Conservation (phyloP, 768 basidiomycete genomes). For the Leccinum truebloodii region DNA sequence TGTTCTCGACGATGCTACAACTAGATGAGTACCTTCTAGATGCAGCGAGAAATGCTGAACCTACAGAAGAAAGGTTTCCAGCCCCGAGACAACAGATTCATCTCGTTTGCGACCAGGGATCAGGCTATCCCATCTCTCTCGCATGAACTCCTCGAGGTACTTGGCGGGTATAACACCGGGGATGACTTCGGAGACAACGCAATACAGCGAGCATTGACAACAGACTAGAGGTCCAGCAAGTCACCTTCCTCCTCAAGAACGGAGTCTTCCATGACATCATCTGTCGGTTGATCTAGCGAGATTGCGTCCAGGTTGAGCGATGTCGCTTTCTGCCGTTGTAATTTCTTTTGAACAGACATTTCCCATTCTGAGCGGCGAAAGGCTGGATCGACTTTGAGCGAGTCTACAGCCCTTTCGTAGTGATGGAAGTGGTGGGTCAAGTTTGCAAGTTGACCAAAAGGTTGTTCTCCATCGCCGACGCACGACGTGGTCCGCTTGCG, state of each 20-base stretch:
- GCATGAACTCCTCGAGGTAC: constrained; percentile 60
- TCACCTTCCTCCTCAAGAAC: constrained; percentile 45
- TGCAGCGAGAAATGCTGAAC: constrained; percentile 24
- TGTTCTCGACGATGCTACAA: constrained; percentile 70
- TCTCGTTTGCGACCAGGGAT: constrained; percentile 53
- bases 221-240: constrained; percentile 79
- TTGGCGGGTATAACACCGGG: constrained; percentile 71
- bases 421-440: constrained; percentile 82
- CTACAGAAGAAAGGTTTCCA: constrained; percentile 71
- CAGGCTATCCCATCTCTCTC: constrained; percentile 64
- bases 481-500: constrained; percentile 54
- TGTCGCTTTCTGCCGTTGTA: constrained; percentile 53
- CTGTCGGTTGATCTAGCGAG: constrained; percentile 25
- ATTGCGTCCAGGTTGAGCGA: constrained; percentile 36
- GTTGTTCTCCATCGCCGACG: constrained; percentile 47
- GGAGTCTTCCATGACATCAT: constrained; percentile 34
- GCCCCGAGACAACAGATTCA: constrained; percentile 53
- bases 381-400: constrained; percentile 65
- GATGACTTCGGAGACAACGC: constrained; percentile 67
- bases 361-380: constrained; percentile 63
- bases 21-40: constrained; percentile 2
- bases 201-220: constrained; percentile 80
- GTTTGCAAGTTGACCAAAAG: constrained; percentile 49
- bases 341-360: constrained; percentile 47
- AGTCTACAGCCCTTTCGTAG: constrained; percentile 69